Evolutionary conservation across 75 land plant genomes (phyloP), one percentile per base, ranked within the genome.

Genomic region (Cupressus sempervirens): DNA sequence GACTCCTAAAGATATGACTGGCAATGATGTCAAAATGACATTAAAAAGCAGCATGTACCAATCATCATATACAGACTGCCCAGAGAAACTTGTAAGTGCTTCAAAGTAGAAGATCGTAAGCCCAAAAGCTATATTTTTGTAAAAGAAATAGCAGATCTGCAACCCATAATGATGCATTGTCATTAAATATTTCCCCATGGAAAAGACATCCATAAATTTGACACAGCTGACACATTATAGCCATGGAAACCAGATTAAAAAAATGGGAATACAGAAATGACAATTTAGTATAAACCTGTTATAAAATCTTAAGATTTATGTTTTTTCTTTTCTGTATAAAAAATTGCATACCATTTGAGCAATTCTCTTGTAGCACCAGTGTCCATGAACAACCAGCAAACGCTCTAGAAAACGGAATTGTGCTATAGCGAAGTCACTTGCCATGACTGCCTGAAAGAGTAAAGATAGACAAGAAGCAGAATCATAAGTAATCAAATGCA

Each of bases 331-430:
- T 79, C 52, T 43, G 2, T n/a, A 79, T 79, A 14, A 82, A 29
- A 4, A 70, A 81, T 32, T 11, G 52, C 45, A 83, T 88, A 97
- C 99, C 97, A 95, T 97, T 80, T 89, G 91, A 14, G 99, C 86
- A 76, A 97, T 92, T 40, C 99, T 89, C 87, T 91, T 95, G 88
- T 97, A 97, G 85, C 99, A 97, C 99, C 99, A 97, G 73, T 95
- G 99, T 40, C 99, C 99, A 86, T 97, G 99, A 67, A 97, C 96
- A 23, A 97, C 88, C 35, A 97, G 89, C 38, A 97, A 86, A 20
- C 99, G 88, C 84, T 95, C 97, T 77, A 97, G 84, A 76, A 93
- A 95, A 13, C 93, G 90, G 65, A 97, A 95, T 80, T 97, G 99
- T 32, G 99, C 88, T 43, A 97, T 88, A 26, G 97, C 91, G 50